Conservation (phyloP, 257 asterid species). For the Voacanga thouarsii region DNA sequence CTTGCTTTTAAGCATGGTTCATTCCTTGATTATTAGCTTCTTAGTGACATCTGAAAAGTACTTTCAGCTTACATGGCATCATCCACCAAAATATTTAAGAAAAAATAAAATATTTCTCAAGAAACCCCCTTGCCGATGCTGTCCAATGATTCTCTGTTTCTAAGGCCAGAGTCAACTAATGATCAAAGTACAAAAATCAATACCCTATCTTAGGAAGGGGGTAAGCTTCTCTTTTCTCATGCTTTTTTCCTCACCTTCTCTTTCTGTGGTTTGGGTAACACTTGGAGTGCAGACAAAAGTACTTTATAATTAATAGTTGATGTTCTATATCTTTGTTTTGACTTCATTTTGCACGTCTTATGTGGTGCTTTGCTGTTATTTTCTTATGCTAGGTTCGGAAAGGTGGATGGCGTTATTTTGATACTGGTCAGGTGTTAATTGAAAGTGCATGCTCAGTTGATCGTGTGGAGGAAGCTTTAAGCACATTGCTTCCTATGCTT, state of each 20-base stretch:
- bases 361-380: conserved; percentile 14
- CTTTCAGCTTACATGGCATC: conserved; percentile 1
- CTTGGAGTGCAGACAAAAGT: not conserved
- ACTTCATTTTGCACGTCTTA: not conserved
- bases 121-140: not conserved
- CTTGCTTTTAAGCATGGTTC: not conserved
- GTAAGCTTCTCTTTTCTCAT: not conserved
- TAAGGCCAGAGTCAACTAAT: not conserved
- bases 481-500: conserved; percentile 92
- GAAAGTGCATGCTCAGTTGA: conserved; percentile 99
- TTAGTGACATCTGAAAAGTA: not conserved
- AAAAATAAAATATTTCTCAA: not conserved
- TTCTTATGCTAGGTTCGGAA: conserved; percentile 61
- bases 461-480: conserved; percentile 94
- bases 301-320: not conserved
- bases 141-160: not conserved
- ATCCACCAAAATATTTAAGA: not conserved
- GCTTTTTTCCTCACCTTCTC: not conserved
- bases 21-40: not conserved
- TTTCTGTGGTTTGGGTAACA: not conserved
- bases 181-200: not conserved
- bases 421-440: conserved; percentile 94
- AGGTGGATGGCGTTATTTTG: conserved; percentile 99
- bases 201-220: not conserved
- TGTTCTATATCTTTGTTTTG: not conserved